These are phyloP conservation scores for Anthracocystis setariae DNA, from an alignment of 1,284 basidiomycete genomes.

Conservation along the genomic window DNA sequence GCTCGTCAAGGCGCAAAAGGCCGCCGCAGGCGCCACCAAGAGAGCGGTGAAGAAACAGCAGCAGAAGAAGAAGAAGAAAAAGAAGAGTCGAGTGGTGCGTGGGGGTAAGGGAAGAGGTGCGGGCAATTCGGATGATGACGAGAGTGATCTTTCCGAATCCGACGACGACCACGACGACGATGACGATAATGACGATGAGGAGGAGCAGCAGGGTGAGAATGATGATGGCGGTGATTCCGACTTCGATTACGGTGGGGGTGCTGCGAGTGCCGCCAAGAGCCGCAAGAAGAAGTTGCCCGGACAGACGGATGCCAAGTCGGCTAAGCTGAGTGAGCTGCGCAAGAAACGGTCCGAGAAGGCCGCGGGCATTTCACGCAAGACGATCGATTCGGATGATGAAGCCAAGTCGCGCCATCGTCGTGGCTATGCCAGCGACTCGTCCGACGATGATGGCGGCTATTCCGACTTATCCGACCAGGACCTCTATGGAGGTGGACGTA, in stretches of 20 bases:
- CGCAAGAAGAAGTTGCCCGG: conserved; percentile 78
- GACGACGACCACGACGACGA: no score
- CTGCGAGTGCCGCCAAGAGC: conserved; percentile 79
- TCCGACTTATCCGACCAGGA: background rate
- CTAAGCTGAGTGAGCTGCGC: conserved; percentile 55
- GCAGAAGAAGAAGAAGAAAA: conserved; percentile 25
- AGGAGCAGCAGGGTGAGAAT: conserved; percentile 74
- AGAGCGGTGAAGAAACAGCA: conserved; percentile 24
- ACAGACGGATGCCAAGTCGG: conserved; percentile 48
- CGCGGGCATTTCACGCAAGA: conserved; percentile 15
- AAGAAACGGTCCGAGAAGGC: conserved; percentile 51
- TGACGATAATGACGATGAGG: no score
- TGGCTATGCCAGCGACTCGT: background rate
- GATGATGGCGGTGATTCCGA: conserved; percentile 76
- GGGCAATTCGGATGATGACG: conserved; percentile 29
- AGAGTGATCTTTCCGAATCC: conserved; percentile 66
- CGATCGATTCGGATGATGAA: conserved; percentile 40
- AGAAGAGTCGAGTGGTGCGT: conserved; percentile 24
- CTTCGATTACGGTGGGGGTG: conserved; percentile 68
- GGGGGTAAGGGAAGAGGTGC: conserved; percentile 7
- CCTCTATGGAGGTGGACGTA: background rate
- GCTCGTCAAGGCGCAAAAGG: conserved; percentile 77
- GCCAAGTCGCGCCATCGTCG: conserved; percentile 15
- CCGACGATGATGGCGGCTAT: background rate
- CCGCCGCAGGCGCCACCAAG: conserved; percentile 54